Evolutionary conservation across 169 alveolate species (phyloP).

Genomic region (Plasmodium fragile): DNA sequence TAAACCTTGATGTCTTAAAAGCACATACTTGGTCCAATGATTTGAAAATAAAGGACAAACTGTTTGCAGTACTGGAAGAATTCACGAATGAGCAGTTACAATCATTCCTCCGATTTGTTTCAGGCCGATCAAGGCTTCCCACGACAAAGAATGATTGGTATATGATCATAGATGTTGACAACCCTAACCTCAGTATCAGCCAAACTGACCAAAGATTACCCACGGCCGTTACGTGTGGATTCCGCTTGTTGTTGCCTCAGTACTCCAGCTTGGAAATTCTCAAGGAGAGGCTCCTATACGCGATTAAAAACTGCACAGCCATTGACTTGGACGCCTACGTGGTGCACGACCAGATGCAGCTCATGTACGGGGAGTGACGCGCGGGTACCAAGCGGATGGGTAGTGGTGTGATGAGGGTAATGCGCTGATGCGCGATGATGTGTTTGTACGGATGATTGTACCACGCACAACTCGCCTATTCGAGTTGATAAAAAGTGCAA

Average conservation of each 20-base stretch:
- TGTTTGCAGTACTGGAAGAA: conserved; percentile 89
- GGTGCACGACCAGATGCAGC: conserved; percentile 86
- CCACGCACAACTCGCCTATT: neutral
- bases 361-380: conserved; percentile 74
- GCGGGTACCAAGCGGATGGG: too few relatives aligned
- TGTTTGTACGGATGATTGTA: neutral
- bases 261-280: conserved; percentile 88
- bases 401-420: too few relatives aligned
- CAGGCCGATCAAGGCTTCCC: conserved; percentile 93
- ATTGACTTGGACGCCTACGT: conserved; percentile 93
- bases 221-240: conserved; percentile 93
- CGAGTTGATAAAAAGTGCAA: neutral
- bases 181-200: conserved; percentile 7
- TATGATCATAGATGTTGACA: conserved; percentile 89
- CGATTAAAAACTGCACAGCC: conserved; percentile 92
- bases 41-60: conserved; percentile 85
- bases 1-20: conserved; percentile 87
- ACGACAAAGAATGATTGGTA: conserved; percentile 91
- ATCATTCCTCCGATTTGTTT: conserved; percentile 91
- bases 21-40: conserved; percentile 91
- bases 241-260: conserved; percentile 90
- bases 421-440: neutral
- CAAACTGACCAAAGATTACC: conserved; percentile 90
- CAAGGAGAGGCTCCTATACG: conserved; percentile 90
- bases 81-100: conserved; percentile 91